phyloP scores from a whole-genome alignment of 305 asterid species.

The Solanum chacoense region DNA sequence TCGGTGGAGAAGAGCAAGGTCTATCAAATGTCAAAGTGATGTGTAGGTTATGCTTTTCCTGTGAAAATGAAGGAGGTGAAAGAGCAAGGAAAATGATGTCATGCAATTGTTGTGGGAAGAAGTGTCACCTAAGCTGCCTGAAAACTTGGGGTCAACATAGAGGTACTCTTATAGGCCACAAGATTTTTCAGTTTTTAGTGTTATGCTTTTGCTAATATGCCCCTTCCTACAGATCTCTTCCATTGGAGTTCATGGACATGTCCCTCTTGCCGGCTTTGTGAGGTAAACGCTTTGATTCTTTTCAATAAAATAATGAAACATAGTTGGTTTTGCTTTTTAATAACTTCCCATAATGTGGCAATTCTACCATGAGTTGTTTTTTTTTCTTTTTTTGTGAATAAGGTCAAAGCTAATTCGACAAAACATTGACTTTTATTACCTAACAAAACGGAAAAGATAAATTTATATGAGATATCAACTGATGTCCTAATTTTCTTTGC shows the following conservation, averaged over 20 bases:
- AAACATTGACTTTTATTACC: not conserved
- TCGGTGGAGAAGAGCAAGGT: constrained; percentile 60
- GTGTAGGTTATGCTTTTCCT: constrained; percentile 86
- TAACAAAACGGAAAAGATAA: not conserved
- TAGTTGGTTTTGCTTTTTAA: not conserved
- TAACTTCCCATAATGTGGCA: not conserved
- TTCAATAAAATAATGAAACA: not conserved
- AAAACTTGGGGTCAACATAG: constrained; percentile 87
- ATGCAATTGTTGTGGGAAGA: constrained; percentile 83
- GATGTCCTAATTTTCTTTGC: not conserved
- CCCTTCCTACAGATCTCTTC: constrained; percentile 61
- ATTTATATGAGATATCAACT: not conserved
- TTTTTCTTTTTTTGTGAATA: not conserved
- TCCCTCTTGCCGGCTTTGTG: constrained; percentile 91
- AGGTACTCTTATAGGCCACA: constrained; percentile 35
- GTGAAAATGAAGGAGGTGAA: constrained; percentile 85
- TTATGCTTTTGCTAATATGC: constrained; percentile 3
- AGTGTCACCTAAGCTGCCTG: constrained; percentile 81
- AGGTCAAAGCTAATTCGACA: not conserved
- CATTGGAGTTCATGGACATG: constrained; percentile 99
- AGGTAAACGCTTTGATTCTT: constrained; percentile 42
- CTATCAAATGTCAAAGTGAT: constrained; percentile 56
- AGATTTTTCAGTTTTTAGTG: not conserved
- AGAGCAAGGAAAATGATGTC: constrained; percentile 83
- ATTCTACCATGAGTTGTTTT: not conserved